phyloP scores from a whole-genome alignment of 2,329 filamentous ascomycete species.

The Aspergillus pseudoviridinutans region DNA sequence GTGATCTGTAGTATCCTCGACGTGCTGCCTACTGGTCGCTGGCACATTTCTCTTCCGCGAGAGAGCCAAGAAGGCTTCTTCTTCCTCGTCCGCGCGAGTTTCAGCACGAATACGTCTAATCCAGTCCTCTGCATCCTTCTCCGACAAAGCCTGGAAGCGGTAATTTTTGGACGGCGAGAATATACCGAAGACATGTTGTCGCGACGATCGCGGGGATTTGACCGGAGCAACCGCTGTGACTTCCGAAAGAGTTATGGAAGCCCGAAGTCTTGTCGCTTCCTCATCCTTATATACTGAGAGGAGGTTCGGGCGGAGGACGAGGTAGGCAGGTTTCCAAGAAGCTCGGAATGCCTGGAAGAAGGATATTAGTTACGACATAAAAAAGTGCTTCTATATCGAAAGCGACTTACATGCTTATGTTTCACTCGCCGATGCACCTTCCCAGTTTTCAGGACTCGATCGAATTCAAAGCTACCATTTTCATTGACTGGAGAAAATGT shows the following conservation, averaged over 20 bases:
- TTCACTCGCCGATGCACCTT: conserved; percentile 83
- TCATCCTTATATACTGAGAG: conserved; percentile 91
- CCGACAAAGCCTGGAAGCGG: conserved; percentile 74
- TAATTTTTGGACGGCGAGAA: conserved; percentile 90
- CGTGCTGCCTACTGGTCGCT: conserved; percentile 24
- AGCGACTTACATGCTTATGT: conserved; percentile 73
- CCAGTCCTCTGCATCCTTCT: conserved; percentile 79
- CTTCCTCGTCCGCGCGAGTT: conserved; percentile 81
- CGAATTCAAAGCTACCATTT: conserved; percentile 93
- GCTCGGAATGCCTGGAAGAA: conserved; percentile 46
- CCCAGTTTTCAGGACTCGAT: conserved; percentile 86
- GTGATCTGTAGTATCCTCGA: conserved; percentile 40
- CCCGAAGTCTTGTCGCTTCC: conserved; percentile 81
- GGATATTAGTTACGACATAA: not conserved
- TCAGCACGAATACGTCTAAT: conserved; percentile 74
- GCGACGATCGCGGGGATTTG: conserved; percentile 82
- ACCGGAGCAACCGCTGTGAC: conserved; percentile 86
- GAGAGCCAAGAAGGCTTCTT: conserved; percentile 67
- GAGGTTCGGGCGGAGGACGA: conserved; percentile 85
- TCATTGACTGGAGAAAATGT: conserved; percentile 84
- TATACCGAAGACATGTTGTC: conserved; percentile 82
- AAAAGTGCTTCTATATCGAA: conserved; percentile 2
- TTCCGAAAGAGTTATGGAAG: conserved; percentile 83
- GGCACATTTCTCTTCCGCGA: conserved; percentile 20
- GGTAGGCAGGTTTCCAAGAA: conserved; percentile 85